phyloP scores from a whole-genome alignment of 1,284 basidiomycete species.

The Xerocomus nothofagi region DNA sequence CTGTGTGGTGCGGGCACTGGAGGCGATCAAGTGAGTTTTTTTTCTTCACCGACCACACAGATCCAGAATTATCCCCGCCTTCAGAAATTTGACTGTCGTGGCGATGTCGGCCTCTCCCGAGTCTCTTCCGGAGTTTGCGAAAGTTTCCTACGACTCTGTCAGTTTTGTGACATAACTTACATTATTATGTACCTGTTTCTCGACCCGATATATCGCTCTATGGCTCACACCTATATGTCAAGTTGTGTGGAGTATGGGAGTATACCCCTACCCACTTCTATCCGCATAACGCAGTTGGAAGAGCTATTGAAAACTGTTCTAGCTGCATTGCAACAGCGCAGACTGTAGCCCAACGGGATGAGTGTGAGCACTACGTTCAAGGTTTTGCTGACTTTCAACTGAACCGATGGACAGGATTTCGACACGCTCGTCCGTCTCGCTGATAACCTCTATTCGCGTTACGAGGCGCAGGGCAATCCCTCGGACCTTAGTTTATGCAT shows the following conservation, averaged over 20 bases:
- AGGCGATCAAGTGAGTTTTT: neutral
- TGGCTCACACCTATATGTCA: slow-evolving; percentile 19
- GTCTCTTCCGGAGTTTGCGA: neutral
- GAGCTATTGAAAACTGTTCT: neutral
- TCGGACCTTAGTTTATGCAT: slow-evolving; percentile 31
- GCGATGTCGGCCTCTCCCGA: slow-evolving; percentile 4
- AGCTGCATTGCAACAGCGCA: neutral
- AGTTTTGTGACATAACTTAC: slow-evolving; percentile 17
- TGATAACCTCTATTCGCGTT: slow-evolving; percentile 26
- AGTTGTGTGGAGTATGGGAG: slow-evolving; percentile 4
- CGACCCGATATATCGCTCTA: slow-evolving; percentile 9
- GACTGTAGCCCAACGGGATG: slow-evolving; percentile 13
- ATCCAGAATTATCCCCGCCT: neutral
- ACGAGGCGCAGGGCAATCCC: slow-evolving; percentile 18
- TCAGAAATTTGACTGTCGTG: neutral
- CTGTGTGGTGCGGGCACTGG: neutral
- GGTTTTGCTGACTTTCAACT: neutral
- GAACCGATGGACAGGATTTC: slow-evolving; percentile 22
- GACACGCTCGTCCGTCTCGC: slow-evolving; percentile 28
- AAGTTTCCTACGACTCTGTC: slow-evolving; percentile 13
- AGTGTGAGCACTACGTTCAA: slow-evolving; percentile 14
- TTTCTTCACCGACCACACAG: neutral
- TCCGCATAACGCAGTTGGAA: neutral
- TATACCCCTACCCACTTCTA: neutral
- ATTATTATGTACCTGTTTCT: slow-evolving; percentile 5